A percentile compares a stretch with the other conserved stretches of the same genome.
These are phyloP conservation scores for Hygrocybe coccinea DNA, from an alignment of 768 basidiomycete species.

Conservation along the genomic window DNA sequence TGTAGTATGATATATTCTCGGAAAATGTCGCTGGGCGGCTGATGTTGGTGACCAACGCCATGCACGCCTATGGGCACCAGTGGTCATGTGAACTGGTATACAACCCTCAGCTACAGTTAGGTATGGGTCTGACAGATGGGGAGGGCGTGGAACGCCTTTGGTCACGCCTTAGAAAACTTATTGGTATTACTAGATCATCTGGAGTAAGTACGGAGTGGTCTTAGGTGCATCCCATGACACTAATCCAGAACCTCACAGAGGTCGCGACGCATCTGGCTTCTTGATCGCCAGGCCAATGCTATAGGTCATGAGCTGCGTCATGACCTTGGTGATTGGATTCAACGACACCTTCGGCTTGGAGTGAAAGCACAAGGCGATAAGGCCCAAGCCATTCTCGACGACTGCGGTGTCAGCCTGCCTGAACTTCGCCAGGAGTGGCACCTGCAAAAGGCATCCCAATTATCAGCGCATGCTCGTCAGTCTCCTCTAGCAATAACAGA, in stretches of 20 bases:
- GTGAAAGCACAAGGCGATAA: conserved; percentile 16
- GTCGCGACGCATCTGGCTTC: conserved; percentile 27
- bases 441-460: conserved; percentile 27
- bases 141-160: conserved; percentile 34
- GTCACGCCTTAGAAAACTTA: conserved; percentile 31
- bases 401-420: background rate
- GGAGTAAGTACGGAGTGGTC: conserved; percentile 26
- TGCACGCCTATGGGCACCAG: conserved; percentile 39
- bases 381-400: conserved; percentile 27
- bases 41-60: conserved; percentile 29
- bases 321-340: conserved; percentile 33
- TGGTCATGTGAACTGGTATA: conserved; percentile 34
- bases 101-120: conserved; percentile 27
- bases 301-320: conserved; percentile 24
- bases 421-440: conserved; percentile 27
- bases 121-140: conserved; percentile 30
- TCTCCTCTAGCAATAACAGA: conserved; percentile 1
- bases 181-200: conserved; percentile 28
- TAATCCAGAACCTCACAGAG: conserved; percentile 13
- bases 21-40: conserved; percentile 17
- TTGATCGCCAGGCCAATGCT: conserved; percentile 28
- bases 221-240: background rate
- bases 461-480: conserved; percentile 27
- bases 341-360: conserved; percentile 14
- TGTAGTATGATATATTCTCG: conserved; percentile 27